A percentile compares a stretch with the other conserved stretches of the same genome.
Evolutionary conservation across 768 basidiomycete species (phyloP).

Genomic region (Calocybe cyanea): DNA sequence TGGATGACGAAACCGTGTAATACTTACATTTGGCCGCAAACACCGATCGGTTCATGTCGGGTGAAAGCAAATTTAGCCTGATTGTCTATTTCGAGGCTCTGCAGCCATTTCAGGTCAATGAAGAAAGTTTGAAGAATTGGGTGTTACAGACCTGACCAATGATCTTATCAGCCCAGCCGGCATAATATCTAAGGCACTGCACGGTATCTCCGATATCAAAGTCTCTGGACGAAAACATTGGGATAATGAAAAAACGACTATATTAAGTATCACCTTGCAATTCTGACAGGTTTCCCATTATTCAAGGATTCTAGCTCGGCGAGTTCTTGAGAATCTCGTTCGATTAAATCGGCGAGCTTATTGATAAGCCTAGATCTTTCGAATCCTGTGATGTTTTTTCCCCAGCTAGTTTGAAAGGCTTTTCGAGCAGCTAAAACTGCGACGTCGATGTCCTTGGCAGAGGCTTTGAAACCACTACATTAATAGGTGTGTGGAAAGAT

Average conservation of each 20-base stretch:
- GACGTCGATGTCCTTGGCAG: constrained; percentile 72
- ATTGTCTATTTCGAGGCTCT: constrained; percentile 81
- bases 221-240: constrained; percentile 43
- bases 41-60: constrained; percentile 88
- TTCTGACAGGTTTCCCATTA: constrained; percentile 85
- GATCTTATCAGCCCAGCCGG: constrained; percentile 96
- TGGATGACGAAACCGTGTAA: not conserved
- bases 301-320: constrained; percentile 85
- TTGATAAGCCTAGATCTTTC: constrained; percentile 79
- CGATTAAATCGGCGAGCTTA: constrained; percentile 88
- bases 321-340: constrained; percentile 75
- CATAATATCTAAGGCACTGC: constrained; percentile 84
- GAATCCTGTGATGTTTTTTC: constrained; percentile 80
- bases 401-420: constrained; percentile 87
- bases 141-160: constrained; percentile 61
- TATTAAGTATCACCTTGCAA: constrained; percentile 28
- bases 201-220: constrained; percentile 78
- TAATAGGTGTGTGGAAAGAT: not conserved
- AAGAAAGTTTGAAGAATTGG: not conserved
- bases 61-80: constrained; percentile 82
- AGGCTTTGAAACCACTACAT: constrained; percentile 36
- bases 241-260: not conserved
- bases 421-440: constrained; percentile 81
- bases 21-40: constrained; percentile 84
- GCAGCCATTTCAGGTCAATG: not conserved